Evolutionary conservation across 345 rosid species (phyloP), one percentile per base, ranked within the genome.

Genomic region (Capsella bursapastoris): DNA sequence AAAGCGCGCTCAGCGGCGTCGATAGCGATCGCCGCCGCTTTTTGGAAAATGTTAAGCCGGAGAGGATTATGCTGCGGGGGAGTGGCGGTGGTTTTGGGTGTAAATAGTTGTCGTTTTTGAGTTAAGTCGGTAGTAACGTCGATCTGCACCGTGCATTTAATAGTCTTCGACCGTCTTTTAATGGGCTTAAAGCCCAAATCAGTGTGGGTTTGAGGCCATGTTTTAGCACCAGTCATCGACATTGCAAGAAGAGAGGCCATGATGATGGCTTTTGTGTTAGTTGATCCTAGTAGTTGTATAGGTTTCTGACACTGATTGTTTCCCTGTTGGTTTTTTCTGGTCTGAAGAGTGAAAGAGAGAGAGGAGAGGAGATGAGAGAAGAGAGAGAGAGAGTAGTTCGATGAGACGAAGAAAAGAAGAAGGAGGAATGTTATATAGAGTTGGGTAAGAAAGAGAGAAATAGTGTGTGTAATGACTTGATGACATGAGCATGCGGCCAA

Each of bases 11-110:
- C 98, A 0, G 83, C 90, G 8, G 79, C 65, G 57, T 94, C 87
- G 8, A 94, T 68, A 1, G 87, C 93, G 27, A 78, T 31, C 3
- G 89, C 82, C 0, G 91, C 96, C 0, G 85, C 87, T 76, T 76
- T 85, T 66, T 91, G 97, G 31, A 94, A 38, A n/a, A 86, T 60
- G 66, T 88, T 94, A 80, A 84, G 88, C 37, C 75, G 78, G 43
- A 79, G 81, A 52, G 80, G 37, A 57, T 76, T 65, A 32, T 77
- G 68, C 43, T 52, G 81, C 57, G 73, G 73, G 49, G 72, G 73
- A 38, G 72, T 40, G 0, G 34, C 50, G 69, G 77, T 52, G 69
- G 81, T 65, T 66, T 6, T 34, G 22, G 72, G 77, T 43, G 73
- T 66, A 13, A 65, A 64, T 25, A 66, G 18, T 22, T 52, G 41